Percentiles rank a stretch among this genome's conserved stretches.
These are phyloP conservation scores for Chenopodium suecicum DNA, from an alignment of 148 eudicot species.

Conservation along the genomic window DNA sequence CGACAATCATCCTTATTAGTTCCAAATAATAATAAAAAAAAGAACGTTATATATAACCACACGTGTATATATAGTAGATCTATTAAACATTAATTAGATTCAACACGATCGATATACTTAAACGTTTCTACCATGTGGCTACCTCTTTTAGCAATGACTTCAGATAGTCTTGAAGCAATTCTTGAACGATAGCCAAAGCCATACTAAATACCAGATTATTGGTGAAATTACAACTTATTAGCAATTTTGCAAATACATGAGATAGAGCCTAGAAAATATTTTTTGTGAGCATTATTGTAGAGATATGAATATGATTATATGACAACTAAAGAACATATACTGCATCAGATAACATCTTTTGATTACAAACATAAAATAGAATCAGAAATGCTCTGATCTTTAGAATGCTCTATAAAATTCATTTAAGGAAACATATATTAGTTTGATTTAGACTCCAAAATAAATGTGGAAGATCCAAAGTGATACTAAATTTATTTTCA, in stretches of 20 bases:
- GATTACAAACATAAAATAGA: neutral
- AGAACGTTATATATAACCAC: neutral
- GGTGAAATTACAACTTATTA: neutral
- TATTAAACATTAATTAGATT: no score
- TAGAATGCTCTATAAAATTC: neutral
- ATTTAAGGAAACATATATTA: neutral
- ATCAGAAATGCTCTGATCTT: neutral
- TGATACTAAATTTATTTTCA: neutral
- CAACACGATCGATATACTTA: no score
- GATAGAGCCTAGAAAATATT: neutral
- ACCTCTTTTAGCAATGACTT: conserved; percentile 32
- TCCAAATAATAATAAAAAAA: no score
- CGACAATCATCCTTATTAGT: neutral
- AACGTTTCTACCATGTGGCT: neutral
- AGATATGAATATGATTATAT: neutral
- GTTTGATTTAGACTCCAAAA: neutral
- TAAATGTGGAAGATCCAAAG: neutral
- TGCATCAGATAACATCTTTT: neutral
- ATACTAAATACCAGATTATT: neutral
- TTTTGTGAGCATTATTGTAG: neutral
- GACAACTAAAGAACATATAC: neutral
- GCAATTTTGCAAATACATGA: neutral
- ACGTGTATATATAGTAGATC: neutral
- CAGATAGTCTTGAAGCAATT: conserved; percentile 24
- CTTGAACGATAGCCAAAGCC: conserved; percentile 31